Evolutionary conservation across 176 grass and related monocot species (phyloP), one percentile per base, ranked within the genome.

Genomic region (Eleusine indica): DNA sequence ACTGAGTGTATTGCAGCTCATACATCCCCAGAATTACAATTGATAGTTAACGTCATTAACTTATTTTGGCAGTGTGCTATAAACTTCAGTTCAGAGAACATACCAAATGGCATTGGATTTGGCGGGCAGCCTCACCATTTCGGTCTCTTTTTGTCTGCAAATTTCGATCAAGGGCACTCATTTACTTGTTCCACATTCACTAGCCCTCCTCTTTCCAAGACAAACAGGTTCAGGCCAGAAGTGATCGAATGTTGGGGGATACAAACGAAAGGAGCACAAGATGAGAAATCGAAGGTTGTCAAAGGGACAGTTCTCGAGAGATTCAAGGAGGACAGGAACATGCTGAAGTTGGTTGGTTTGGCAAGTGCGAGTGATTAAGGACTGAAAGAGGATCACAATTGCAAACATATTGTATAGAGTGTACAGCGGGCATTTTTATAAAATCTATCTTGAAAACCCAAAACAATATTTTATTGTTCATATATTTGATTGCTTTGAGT

Each of bases 311-410:
- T 98, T 78, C 89, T 98, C 1, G 96, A 95, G 73, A 95, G 96
- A 84, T 98, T 95, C 74, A 98, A 98, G 85, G 96, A 98, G 84
- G 96, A 98, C 18, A 82, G 96, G 17, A 98, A 98, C 87, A 95
- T 98, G 96, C 85, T 98, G 70, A 98, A 98, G 89, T 57, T 98
- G 77, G 89, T 98, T 49, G 96, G 96, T 78, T 81, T 98, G 72
- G 96, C 96, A 11, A 93, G 53, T 87, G 77, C 96, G 2, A 98
- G 89, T 22, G 89, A 98, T 30, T 95, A 79, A 94, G 52, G 5
- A 46, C 16, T 56, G 52, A 48, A 54, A 58, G 49, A 75, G n/a
- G 76, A 77, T 37, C 46, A 77, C 25, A 60, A 39, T 28, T 21
- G 9, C 22, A 19, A 42, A 82, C 42, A 70, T 66, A 4, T 19